Evolutionary conservation across 2,329 filamentous ascomycete genomes (phyloP), one percentile per base, ranked within the genome.

Genomic region (Nannizzia gypsea): DNA sequence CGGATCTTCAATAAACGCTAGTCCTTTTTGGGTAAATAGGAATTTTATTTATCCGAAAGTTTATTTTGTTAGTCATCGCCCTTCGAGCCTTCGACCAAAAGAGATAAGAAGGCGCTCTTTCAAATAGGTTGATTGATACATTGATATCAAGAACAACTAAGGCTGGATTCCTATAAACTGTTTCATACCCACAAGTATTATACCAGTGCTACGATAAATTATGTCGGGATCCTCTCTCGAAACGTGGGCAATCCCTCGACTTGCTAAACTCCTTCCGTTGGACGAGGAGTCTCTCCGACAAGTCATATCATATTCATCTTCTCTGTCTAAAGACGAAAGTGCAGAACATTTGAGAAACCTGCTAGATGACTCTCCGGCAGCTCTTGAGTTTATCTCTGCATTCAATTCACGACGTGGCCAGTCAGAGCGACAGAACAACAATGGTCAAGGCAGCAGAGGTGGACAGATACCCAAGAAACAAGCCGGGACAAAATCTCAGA

Each of bases 331-430:
- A 69, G 76, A 84, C 57, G 88, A 87, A 64, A 88, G 89, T 13
- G 90, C 84, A 57, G 85, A 90, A 46, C 90, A 97, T 72, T 86
- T 99, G 63, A 87, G 85, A 71, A 90, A 93, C 69, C 78, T 99
- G 58, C 81, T 99, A 0, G 93, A 92, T 56, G 90, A 95, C 71
- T 90, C 88, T 5, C 83, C 90, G 1, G 84, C 87, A 66, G 81
- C 83, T 1, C 72, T 88, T 57, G 85, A 88, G 66, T 89, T 89
- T 68, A 88, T 89, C 62, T 79, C 84, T 22, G 81, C 81, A 9
- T 89, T 88, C 74, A 97, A 96, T 70, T 82, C 85, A 2, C 83
- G 82, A 59, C 76, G 82, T 61, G 69, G 48, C 58, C 63, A 55
- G 63, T 54, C 20, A 44, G 67, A 44, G 40, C 60, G 13, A 59